These are phyloP conservation scores for Colletotrichum musicola DNA, from an alignment of 2,329 filamentous ascomycete genomes.

Conservation along the genomic window DNA sequence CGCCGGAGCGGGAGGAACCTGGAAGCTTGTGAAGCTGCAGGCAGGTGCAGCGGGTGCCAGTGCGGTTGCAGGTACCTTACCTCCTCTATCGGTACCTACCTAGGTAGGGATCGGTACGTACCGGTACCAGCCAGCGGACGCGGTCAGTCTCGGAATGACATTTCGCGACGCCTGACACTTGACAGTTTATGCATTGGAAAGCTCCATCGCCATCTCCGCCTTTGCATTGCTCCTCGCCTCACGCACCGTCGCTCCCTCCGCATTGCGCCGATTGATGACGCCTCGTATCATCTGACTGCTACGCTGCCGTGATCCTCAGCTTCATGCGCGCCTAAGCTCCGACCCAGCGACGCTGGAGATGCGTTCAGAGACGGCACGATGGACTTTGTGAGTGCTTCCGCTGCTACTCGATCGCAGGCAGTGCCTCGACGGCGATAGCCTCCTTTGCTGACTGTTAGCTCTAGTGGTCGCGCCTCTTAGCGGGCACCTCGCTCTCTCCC, in stretches of 20 bases:
- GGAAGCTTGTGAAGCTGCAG: constrained; percentile 9
- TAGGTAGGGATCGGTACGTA: too few species aligned
- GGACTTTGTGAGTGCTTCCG: constrained; percentile 65
- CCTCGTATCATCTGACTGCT: background rate
- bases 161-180: constrained; percentile 49
- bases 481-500: constrained; percentile 69
- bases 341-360: constrained; percentile 52
- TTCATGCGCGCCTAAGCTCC: constrained; percentile 32
- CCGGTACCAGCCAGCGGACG: constrained; percentile 12
- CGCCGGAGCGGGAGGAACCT: background rate
- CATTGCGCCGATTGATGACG: constrained; percentile 19
- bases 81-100: too few species aligned
- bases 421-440: background rate
- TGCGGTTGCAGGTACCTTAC: background rate
- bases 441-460: constrained; percentile 8
- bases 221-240: constrained; percentile 9
- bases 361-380: constrained; percentile 60
- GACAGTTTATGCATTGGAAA: constrained; percentile 45
- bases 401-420: background rate
- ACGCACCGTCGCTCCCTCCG: background rate
- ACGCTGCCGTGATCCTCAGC: background rate
- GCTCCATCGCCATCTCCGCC: constrained; percentile 3
- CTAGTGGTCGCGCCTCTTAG: constrained; percentile 77
- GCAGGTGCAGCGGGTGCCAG: background rate
- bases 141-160: constrained; percentile 42